Base-by-base conservation (phyloP, 495 filamentous ascomycete species). In the Hyaloscypha hepaticicola region DNA sequence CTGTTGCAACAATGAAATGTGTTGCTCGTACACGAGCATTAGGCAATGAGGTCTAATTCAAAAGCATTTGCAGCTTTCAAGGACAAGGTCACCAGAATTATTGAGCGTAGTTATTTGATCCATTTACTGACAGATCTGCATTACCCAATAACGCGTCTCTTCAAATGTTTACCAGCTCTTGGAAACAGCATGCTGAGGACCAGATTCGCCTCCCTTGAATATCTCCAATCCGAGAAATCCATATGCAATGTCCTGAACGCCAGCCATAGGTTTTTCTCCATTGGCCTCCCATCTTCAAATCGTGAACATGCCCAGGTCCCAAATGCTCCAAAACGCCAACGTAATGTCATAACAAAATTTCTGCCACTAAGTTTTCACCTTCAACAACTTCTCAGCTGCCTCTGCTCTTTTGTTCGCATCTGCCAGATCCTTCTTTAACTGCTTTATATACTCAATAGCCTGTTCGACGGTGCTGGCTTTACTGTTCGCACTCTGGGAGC, bases 381-480 rank as follows among this genome's bases (percentile, higher is more conserved):
- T 56, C 19, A 90, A 74, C 70, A 83, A 81, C 62, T 79, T 79
- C 70, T 92, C 89, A 5, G 87, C 87, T 33, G 82, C 81, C 21
- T 85, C 83, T 3, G 92, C 79, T 70, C 86, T 80, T 58, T 76
- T 79, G 60, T 88, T 87, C 19, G 89, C 87, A 28, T 88, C 87
- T 9, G 79, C 83, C 34, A 94, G 74, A 71, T 92, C 89, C 73
- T 83, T 80, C 76, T 96, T 85, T 65, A 99, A 77, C 61, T 87
- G 80, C 72, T 89, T 92, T 78, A 99, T 98, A 71, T 97, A 98
- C 66, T 94, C 90, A 61, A 97, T 98, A 11, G 95, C 95, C 78
- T 89, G 85, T 77, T 98, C 95, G 24, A 99, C 95, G 1, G 93
- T 97, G 69, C 91, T 95, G 0, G 95, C 95, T 77, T 98, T 99